Evolutionary conservation across 2,329 filamentous ascomycete species (phyloP).

Genomic region (Nothophaeocryptopus gaeumannii): DNA sequence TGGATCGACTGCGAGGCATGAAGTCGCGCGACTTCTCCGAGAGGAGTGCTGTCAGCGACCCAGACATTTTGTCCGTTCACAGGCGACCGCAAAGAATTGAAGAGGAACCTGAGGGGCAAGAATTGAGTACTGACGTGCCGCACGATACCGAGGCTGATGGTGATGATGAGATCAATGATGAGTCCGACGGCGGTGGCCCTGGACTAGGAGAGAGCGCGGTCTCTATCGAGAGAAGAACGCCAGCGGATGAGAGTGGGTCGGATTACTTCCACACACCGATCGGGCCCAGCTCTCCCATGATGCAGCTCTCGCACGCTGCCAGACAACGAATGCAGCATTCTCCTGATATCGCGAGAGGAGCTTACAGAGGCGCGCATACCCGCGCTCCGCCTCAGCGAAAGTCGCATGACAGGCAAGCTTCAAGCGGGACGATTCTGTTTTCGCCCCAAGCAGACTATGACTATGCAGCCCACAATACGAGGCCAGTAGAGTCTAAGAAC

Average conservation of each 20-base stretch:
- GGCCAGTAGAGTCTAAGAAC: conserved; percentile 25
- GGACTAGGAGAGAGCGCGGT: conserved; percentile 32
- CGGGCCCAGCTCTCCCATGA: conserved; percentile 18
- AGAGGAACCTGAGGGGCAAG: conserved; percentile 41
- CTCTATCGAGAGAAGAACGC: conserved; percentile 30
- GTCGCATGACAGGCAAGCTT: conserved; percentile 69
- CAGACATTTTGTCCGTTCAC: conserved; percentile 43
- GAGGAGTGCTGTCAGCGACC: conserved; percentile 57
- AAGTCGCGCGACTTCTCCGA: conserved; percentile 50
- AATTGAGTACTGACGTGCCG: conserved; percentile 43
- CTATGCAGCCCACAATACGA: conserved; percentile 33
- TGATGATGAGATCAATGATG: conserved; percentile 78
- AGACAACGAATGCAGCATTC: conserved; percentile 26
- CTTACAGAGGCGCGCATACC: conserved; percentile 2
- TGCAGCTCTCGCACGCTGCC: conserved; percentile 28
- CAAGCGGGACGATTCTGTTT: conserved; percentile 80
- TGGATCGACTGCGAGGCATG: conserved; percentile 29
- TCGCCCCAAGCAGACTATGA: conserved; percentile 55
- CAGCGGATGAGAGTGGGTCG: conserved; percentile 34
- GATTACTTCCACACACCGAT: conserved; percentile 46
- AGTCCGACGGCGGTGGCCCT: conserved; percentile 46
- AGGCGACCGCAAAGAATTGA: conserved; percentile 43
- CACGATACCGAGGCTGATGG: conserved; percentile 78
- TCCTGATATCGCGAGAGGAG: conserved; percentile 28
- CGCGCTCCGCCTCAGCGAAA: conserved; percentile 29